Conservation (phyloP, 2,329 filamentous ascomycete species). For the Dactylellina parvicollis region DNA sequence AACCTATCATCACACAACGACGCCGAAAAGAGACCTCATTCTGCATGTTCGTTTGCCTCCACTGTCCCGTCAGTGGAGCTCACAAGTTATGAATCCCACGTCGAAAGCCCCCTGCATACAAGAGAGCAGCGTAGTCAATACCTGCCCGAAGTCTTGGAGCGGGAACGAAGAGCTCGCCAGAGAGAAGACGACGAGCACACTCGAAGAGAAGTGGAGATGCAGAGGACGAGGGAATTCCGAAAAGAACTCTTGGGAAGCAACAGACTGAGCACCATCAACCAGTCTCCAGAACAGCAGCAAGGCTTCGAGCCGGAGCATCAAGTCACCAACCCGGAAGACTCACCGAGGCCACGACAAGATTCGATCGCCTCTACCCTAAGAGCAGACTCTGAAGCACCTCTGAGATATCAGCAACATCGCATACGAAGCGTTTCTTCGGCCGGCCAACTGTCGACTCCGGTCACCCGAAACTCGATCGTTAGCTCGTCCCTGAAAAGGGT, state of each 20-base stretch:
- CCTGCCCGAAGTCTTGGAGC: constrained; percentile 50
- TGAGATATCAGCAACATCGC: constrained; percentile 35
- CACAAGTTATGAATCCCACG: constrained; percentile 42
- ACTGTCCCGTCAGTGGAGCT: constrained; percentile 34
- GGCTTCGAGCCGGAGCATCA: constrained; percentile 2
- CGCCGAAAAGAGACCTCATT: constrained; percentile 36
- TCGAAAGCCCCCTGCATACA: constrained; percentile 47
- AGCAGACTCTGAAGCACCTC: constrained; percentile 33
- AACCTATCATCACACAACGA: constrained; percentile 27
- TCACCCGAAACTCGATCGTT: constrained; percentile 49
- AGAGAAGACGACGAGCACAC: constrained; percentile 49
- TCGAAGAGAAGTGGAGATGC: constrained; percentile 31
- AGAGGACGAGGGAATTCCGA: constrained; percentile 38
- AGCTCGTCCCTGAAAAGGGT: constrained; percentile 53
- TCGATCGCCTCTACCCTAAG: constrained; percentile 47
- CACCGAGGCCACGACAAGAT: constrained; percentile 35
- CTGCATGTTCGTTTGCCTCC: constrained; percentile 46
- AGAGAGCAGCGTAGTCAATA: constrained; percentile 53
- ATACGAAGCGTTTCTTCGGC: constrained; percentile 44
- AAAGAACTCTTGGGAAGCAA: constrained; percentile 40
- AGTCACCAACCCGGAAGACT: constrained; percentile 8
- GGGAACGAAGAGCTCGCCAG: constrained; percentile 49
- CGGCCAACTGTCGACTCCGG: constrained; percentile 29
- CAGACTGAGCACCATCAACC: constrained; percentile 24
- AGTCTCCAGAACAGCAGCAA: constrained; percentile 2